A percentile compares a stretch with the other conserved stretches of the same genome.
Evolutionary conservation across 2,329 filamentous ascomycete genomes (phyloP).

Genomic region (Monosporascus cannonballus): DNA sequence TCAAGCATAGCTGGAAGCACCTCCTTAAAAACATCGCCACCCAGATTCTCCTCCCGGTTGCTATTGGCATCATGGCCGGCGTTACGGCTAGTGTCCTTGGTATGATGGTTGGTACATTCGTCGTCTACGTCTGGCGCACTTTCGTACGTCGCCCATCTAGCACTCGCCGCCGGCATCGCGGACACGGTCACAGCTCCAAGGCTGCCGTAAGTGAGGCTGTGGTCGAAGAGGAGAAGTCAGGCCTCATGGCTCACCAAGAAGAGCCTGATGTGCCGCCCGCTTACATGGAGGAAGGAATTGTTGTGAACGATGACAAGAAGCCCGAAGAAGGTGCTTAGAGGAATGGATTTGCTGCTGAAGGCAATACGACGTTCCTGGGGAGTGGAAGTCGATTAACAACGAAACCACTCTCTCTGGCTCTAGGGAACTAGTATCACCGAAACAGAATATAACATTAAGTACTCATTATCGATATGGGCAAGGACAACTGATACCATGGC

Average conservation of each 20-base stretch:
- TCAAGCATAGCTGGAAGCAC: constrained; percentile 35
- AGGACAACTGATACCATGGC: not conserved
- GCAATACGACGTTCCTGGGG: not conserved
- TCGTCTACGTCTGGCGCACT: constrained; percentile 53
- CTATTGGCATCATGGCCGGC: constrained; percentile 64
- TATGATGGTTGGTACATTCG: constrained; percentile 58
- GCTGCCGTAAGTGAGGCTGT: constrained; percentile 30
- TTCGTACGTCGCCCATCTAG: constrained; percentile 40
- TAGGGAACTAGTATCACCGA: not conserved
- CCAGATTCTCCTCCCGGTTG: constrained; percentile 60
- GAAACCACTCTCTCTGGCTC: not conserved
- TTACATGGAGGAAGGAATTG: constrained; percentile 20
- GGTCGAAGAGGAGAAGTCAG: constrained; percentile 42
- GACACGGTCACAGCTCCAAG: constrained; percentile 29
- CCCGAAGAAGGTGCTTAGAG: constrained; percentile 20
- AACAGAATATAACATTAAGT: not conserved
- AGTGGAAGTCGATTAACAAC: not conserved
- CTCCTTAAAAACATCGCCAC: constrained; percentile 51
- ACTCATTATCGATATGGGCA: not conserved
- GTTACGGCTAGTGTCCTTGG: constrained; percentile 61
- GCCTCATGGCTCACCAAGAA: constrained; percentile 37
- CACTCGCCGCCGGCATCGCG: constrained; percentile 25
- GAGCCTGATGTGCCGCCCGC: constrained; percentile 24
- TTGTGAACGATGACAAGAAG: constrained; percentile 19
- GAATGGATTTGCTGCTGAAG: not conserved